Percentiles rank a stretch among this genome's conserved stretches.
These are phyloP conservation scores for Diplodia seriata DNA, from an alignment of 2,329 filamentous ascomycete species.

Conservation along the genomic window DNA sequence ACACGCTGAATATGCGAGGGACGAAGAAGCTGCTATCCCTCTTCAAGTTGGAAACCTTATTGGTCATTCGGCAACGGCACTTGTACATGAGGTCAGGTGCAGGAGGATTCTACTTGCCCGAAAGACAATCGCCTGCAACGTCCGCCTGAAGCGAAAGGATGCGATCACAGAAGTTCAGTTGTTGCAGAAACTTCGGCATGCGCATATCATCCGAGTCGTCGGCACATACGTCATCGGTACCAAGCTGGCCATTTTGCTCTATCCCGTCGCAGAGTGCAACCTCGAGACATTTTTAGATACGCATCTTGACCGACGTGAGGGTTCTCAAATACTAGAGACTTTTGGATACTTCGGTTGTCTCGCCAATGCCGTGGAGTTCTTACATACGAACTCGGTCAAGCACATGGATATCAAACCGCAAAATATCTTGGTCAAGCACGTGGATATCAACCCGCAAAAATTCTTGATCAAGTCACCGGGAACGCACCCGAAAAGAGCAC, in stretches of 20 bases:
- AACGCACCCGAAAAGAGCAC: background rate
- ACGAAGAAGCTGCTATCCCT: background rate
- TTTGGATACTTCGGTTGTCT: slow-evolving; percentile 46
- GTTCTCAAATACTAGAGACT: slow-evolving; percentile 22
- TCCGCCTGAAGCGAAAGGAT: background rate
- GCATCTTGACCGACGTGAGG: rapidly evolving
- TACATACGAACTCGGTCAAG: slow-evolving; percentile 36
- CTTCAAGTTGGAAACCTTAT: background rate
- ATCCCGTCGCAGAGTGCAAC: slow-evolving; percentile 49
- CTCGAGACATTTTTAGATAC: slow-evolving; percentile 42
- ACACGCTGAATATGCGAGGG: background rate
- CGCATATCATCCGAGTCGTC: background rate
- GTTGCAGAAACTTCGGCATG: background rate
- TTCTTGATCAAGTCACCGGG: slow-evolving; percentile 33
- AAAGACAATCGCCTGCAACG: background rate
- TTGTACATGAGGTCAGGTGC: background rate
- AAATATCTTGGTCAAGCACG: slow-evolving; percentile 36
- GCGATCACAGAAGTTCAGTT: background rate
- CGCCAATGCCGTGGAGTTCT: slow-evolving; percentile 39
- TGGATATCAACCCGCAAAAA: slow-evolving; percentile 35
- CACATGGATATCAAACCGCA: slow-evolving; percentile 38
- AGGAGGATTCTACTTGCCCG: background rate
- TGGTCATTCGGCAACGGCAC: background rate
- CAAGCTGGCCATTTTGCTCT: slow-evolving; percentile 43
- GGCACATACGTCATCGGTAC: background rate